Base-by-base conservation (phyloP, 495 filamentous ascomycete species). In the Oidiodendron maius region DNA sequence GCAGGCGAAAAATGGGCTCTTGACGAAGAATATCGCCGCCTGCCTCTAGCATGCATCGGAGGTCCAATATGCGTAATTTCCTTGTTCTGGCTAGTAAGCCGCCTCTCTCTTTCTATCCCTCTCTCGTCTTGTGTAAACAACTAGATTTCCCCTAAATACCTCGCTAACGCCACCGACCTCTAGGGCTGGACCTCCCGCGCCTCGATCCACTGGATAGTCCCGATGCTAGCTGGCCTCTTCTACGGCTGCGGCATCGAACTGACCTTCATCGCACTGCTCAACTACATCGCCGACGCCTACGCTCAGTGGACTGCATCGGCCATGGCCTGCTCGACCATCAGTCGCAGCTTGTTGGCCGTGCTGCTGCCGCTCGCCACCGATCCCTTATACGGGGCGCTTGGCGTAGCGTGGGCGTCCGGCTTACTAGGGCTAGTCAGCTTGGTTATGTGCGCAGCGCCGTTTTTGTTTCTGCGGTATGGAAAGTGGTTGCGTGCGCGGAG, bases 211-310 rank as follows among this genome's bases (percentile, higher is more conserved):
- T 32, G 28, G 28, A n/a, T n/a, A n/a, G 28, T 60, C n/a, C 73
- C 72, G 1, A 57, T 66, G n/a, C 35, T 70, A n/a, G 71, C 80
- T 3, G 71, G 78, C 3, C 62, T 82, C 21, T 65, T 80, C 1
- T 86, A 87, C 59, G 80, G 75, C 0, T 82, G 74, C 69, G 82
- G 81, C 3, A 82, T 80, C 56, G 51, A 84, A 8, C 68, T 65
- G 48, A 58, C 84, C 8, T 84, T 82, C 40, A 68, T 72, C 16
- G 12, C 17, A 5, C 25, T 34, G 8, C n/a, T 46, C 65, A 35
- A 54, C 9, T 86, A 83, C 51, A 60, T 79, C 1, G 61, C 74
- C 13, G 81, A 87, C 46, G 65, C 71, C 0, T 84, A 85, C 50
- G 68, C 24, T 70, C 5, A 66, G 72, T 0, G 61, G 64, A 20